These are phyloP conservation scores for Fraxinus nigra DNA, from an alignment of 305 asterid genomes.

Conservation along the genomic window DNA sequence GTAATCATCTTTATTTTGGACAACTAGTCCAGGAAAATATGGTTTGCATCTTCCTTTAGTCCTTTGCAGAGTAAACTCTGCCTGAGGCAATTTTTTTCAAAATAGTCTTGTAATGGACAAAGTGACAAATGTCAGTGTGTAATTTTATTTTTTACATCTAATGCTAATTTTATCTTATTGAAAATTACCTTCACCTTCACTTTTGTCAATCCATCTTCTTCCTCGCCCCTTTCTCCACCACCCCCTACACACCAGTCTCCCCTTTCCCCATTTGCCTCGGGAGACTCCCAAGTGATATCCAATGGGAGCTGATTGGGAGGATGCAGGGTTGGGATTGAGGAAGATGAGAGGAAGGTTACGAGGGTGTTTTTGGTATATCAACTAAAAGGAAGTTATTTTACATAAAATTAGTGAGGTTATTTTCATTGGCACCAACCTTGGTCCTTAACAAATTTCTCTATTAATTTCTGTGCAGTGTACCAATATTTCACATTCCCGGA, in stretches of 20 bases:
- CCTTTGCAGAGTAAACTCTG: not conserved
- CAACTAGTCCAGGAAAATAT: slow-evolving; percentile 10
- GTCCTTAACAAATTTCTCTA: not conserved
- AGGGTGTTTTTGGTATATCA: not conserved
- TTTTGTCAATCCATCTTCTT: not conserved
- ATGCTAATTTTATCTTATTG: not conserved
- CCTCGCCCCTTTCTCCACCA: not conserved
- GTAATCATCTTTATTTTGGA: slow-evolving; percentile 33
- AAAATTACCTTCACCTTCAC: not conserved
- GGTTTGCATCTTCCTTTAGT: not conserved
- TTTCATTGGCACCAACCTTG: not conserved
- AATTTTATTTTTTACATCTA: not conserved
- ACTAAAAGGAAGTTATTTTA: not conserved
- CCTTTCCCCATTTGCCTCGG: not conserved
- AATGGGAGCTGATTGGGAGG: not conserved
- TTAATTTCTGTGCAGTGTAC: slow-evolving; percentile 59
- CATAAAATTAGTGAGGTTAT: not conserved
- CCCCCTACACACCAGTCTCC: not conserved
- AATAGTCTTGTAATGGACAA: not conserved
- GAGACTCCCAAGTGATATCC: not conserved
- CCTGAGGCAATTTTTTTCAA: not conserved
- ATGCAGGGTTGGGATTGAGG: not conserved
- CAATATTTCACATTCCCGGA: slow-evolving; percentile 95
- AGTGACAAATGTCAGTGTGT: not conserved
- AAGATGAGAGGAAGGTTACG: not conserved